Evolutionary conservation across 352 stramenopile species (phyloP), one percentile per base, ranked within the genome.

Genomic region (Pythium myriotylum): DNA sequence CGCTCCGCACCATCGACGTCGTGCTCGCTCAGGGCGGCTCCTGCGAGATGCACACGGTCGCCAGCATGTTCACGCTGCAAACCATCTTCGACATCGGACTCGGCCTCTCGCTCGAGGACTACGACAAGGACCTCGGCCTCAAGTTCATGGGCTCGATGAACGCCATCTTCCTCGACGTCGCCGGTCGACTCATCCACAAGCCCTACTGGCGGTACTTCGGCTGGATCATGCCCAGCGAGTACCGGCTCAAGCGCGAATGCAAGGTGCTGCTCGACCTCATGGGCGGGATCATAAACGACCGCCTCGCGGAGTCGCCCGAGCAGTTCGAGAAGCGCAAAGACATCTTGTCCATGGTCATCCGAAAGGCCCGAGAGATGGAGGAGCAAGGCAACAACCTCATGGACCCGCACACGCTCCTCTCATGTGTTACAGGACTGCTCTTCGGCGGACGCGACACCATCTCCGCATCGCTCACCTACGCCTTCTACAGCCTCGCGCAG

Each of bases 231-330:
- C 74, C 80, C 3, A 84, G 76, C 54, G 80, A 89, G 58, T 72
- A 69, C 58, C 55, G 97, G 57, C 68, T 99, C 76, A 95, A 95
- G 7, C 92, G 94, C 12, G 81, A 96, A 51, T 95, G 42, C 32
- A 23, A 49, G 4, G 22, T 37, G 95, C 55, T 68, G 52, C 4
- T 49, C 41, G 3, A 72, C 17, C 39, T 89, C 35, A 76, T 74
- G 3, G 74, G 84, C 41, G 35, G 59, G 1, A 76, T 88, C 19
- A 58, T 86, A 10, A 37, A 65, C 23, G 61, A 66, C 8, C 62
- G 73, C 22, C 59, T 87, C 9, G n/a, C 63, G 29, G 73, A 86
- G 43, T 19, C 65, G 8, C 57, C 58, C 6, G 42, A 67, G 9
- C n/a, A 70, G 29, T 62, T 88, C 29, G 53, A 57, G 3, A 6